Base-by-base conservation (phyloP, 2,329 filamentous ascomycete genomes). In the Triangularia verruculosa region DNA sequence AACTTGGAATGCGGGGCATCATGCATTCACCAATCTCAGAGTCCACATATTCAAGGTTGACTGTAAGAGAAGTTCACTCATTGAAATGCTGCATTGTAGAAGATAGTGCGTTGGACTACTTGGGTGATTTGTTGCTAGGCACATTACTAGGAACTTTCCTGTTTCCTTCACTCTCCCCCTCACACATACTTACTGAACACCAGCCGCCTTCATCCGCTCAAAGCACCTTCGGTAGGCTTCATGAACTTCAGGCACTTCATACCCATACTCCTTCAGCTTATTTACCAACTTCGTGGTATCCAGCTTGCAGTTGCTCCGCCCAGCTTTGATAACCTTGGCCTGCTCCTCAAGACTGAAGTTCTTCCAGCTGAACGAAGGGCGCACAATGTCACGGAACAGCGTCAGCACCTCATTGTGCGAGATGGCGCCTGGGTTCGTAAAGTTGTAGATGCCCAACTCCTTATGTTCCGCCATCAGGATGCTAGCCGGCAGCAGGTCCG, bases 381-480 rank as follows among this genome's bases (percentile, higher is more conserved):
- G 81, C 39, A 90, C 82, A 67, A 87, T 85, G 66, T 89, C 81
- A 70, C 82, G 83, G 77, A 89, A 89, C 51, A 90, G 77, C 2
- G 76, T 69, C 43, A 90, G 78, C 6, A 90, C 86, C 75, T 89
- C 86, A 73, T 89, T 89, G 76, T 89, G 87, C n/a, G 85, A 87
- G 73, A 90, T 89, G 67, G 86, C 84, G 12, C 87, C 87, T 0
- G 87, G 87, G 76, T 89, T 90, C 65, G 86, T 89, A 74, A 89
- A 89, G 77, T 90, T 90, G 76, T 86, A 89, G 68, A 90, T 78
- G 17, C 87, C 87, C 1, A 81, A 84, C 51, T 89, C 86, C 47
- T 78, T 76, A 75, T 87, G 80, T 73, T 88, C 83, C 27, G 86
- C 83, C 67, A 89, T 76, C 54, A 86, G 72, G 65, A 89, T 79